Conservation (phyloP, 2,329 filamentous ascomycete genomes). For the Fusarium praegraminearum region DNA sequence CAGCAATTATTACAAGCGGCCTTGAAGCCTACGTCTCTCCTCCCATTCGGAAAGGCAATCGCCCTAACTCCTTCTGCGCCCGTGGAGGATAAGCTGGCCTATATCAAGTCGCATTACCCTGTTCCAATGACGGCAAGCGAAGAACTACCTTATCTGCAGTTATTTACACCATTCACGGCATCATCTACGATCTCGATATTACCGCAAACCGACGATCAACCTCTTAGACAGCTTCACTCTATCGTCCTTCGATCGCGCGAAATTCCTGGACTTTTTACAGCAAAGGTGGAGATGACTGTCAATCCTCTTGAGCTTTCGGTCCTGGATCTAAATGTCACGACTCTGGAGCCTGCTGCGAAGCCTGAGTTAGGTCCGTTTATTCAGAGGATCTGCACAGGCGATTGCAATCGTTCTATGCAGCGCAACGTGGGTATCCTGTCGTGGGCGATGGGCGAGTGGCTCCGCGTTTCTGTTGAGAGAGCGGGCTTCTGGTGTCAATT, state of each 20-base stretch:
- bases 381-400: constrained; percentile 55
- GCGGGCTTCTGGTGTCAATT: constrained; percentile 73
- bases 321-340: constrained; percentile 63
- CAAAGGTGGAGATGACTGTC: constrained; percentile 69
- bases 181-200: constrained; percentile 65
- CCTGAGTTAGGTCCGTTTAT: constrained; percentile 69
- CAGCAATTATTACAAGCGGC: constrained; percentile 62
- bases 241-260: constrained; percentile 63
- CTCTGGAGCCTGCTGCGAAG: constrained; percentile 69
- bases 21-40: constrained; percentile 63
- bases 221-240: constrained; percentile 64
- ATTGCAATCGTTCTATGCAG: constrained; percentile 59
- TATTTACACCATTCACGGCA: constrained; percentile 77
- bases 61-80: constrained; percentile 43
- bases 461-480: constrained; percentile 69
- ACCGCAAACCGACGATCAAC: constrained; percentile 51
- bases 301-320: constrained; percentile 66
- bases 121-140: constrained; percentile 71
- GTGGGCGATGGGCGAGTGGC: constrained; percentile 78
- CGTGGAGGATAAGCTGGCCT: constrained; percentile 52
- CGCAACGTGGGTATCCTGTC: constrained; percentile 70
- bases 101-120: constrained; percentile 72
- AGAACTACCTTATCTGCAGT: constrained; percentile 75
- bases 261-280: constrained; percentile 65
- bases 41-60: constrained; percentile 62